Conservation (phyloP, 257 asterid genomes). For the Nicotiana tomentosiformis region DNA sequence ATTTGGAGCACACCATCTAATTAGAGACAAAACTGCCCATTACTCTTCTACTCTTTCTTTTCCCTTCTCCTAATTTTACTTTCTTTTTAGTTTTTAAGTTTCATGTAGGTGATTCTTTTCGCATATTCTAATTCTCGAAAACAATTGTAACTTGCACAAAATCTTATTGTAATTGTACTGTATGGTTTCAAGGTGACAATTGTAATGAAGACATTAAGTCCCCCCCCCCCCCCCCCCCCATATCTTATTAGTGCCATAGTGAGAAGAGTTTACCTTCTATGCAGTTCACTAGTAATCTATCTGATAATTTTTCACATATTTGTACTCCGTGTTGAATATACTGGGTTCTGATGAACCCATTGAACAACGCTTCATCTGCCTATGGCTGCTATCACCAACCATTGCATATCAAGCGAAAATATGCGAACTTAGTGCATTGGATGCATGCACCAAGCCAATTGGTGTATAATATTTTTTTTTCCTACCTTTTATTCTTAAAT, state of each 20-base stretch:
- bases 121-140: background rate
- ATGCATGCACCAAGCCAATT: no score
- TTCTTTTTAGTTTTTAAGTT: background rate
- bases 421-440: no score
- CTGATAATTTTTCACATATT: background rate
- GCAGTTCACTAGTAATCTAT: no score
- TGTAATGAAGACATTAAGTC: background rate
- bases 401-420: no score
- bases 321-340: background rate
- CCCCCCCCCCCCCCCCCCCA: no score
- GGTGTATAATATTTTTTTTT: no score
- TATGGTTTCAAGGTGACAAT: background rate
- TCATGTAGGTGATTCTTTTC: background rate
- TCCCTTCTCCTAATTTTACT: background rate
- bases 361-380: background rate
- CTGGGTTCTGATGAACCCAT: background rate
- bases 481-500: no score
- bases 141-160: background rate
- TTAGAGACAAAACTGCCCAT: conserved; percentile 4
- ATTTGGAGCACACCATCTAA: conserved; percentile 39
- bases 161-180: background rate
- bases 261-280: no score
- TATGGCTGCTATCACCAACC: background rate
- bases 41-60: background rate
- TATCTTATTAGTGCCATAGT: no score